Percentiles rank a stretch among this genome's conserved stretches.
These are phyloP conservation scores for Fragaria iinumae DNA, from an alignment of 306 rosid species.

Conservation along the genomic window DNA sequence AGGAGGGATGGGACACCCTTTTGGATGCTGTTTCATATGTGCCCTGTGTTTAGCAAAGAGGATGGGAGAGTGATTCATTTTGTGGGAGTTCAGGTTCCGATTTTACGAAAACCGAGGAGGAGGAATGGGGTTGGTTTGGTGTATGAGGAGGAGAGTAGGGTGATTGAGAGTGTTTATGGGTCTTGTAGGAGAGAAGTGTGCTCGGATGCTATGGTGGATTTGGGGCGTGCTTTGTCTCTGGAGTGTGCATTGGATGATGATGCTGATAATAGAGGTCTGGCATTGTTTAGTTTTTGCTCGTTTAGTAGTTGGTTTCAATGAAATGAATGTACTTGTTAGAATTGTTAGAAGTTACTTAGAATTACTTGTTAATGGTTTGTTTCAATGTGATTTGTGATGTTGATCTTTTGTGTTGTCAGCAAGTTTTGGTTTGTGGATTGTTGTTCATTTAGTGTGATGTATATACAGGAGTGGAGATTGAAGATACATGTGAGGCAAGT, in stretches of 20 bases:
- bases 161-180: conserved; percentile 44
- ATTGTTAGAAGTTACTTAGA: not conserved
- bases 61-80: conserved; percentile 67
- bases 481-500: conserved; percentile 76
- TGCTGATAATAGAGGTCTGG: conserved; percentile 59
- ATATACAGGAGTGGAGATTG: conserved; percentile 50
- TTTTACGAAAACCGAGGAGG: conserved; percentile 31
- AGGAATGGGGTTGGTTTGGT: conserved; percentile 31
- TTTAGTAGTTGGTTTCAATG: not conserved
- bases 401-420: conserved; percentile 8
- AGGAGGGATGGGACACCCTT: conserved; percentile 81
- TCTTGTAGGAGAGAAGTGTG: conserved; percentile 79
- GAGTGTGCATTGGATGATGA: conserved; percentile 46
- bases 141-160: conserved; percentile 29
- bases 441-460: conserved; percentile 28
- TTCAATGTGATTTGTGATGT: not conserved
- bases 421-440: conserved; percentile 11
- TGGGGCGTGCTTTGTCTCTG: conserved; percentile 36
- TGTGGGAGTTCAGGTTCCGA: conserved; percentile 78
- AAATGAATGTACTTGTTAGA: not conserved
- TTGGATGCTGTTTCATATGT: conserved; percentile 71
- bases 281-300: not conserved
- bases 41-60: conserved; percentile 56
- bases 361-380: not conserved
- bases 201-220: conserved; percentile 53